These are phyloP conservation scores for Penicillium egyptiacum DNA, from an alignment of 495 filamentous ascomycete species.

Conservation along the genomic window DNA sequence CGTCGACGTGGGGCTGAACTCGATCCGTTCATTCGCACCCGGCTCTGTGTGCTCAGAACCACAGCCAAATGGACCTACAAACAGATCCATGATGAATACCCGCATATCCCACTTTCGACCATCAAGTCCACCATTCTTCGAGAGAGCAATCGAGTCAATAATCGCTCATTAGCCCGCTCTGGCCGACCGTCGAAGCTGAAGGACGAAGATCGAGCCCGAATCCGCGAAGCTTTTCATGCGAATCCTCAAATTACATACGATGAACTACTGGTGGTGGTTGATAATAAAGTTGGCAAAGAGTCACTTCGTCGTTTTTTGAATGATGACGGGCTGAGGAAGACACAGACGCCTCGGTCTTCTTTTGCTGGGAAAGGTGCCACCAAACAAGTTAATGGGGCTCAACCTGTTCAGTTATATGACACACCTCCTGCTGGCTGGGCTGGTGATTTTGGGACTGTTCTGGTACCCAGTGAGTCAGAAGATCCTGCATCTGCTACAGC, in stretches of 20 bases:
- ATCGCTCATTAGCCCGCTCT: constrained; percentile 12
- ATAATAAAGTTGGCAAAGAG: constrained; percentile 12
- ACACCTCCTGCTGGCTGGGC: constrained; percentile 1
- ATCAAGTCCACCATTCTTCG: constrained; percentile 11
- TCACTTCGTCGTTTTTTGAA: constrained; percentile 11
- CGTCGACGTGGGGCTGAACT: constrained; percentile 10
- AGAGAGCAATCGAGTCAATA: constrained; percentile 9
- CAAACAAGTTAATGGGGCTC: not conserved
- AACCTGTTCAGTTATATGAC: not conserved
- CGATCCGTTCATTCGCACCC: constrained; percentile 14
- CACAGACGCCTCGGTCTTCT: not conserved
- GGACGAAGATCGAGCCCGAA: constrained; percentile 8
- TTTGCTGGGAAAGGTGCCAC: not conserved
- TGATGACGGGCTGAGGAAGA: constrained; percentile 8
- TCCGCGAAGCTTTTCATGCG: constrained; percentile 11
- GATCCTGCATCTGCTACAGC: not conserved
- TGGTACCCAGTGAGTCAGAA: not conserved
- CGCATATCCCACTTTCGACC: constrained; percentile 12
- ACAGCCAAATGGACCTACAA: constrained; percentile 16
- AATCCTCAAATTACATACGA: constrained; percentile 12
- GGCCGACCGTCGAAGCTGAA: constrained; percentile 16
- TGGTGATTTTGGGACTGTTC: not conserved
- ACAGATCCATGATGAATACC: constrained; percentile 13
- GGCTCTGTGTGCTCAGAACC: constrained; percentile 12
- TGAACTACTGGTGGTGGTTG: constrained; percentile 14